phyloP scores from a whole-genome alignment of 2,329 filamentous ascomycete species.

The Plenodomus tracheiphilus region DNA sequence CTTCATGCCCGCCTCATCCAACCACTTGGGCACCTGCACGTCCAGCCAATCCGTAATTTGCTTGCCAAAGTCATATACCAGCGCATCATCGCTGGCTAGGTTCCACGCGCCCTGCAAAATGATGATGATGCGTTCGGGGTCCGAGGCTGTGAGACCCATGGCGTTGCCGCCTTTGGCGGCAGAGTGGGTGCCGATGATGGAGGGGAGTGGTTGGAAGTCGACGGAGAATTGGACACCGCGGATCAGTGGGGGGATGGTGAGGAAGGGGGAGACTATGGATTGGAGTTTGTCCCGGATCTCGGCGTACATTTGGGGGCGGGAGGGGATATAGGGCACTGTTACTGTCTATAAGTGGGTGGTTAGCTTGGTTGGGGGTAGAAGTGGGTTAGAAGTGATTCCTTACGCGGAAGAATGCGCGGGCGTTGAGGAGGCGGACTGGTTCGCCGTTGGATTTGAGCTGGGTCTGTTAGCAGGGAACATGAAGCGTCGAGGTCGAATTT shows the following conservation, averaged over 20 bases:
- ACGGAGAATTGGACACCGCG: constrained; percentile 22
- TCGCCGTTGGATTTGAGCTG: constrained; percentile 22
- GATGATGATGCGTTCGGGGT: constrained; percentile 25
- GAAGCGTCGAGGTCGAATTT: background rate
- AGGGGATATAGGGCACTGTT: constrained; percentile 27
- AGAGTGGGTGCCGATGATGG: constrained; percentile 19
- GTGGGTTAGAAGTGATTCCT: background rate
- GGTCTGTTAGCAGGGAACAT: background rate
- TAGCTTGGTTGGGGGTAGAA: background rate
- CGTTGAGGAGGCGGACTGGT: constrained; percentile 10
- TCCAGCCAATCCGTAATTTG: constrained; percentile 27
- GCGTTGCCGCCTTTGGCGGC: constrained; percentile 27
- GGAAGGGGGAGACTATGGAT: constrained; percentile 26
- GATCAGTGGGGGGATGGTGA: constrained; percentile 12
- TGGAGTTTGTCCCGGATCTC: constrained; percentile 39
- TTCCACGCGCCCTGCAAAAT: constrained; percentile 26
- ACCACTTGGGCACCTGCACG: constrained; percentile 22
- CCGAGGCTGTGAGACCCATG: constrained; percentile 24
- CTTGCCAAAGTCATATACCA: constrained; percentile 14
- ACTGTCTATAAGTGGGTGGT: constrained; percentile 19
- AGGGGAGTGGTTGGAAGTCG: constrained; percentile 30
- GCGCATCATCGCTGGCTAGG: constrained; percentile 16
- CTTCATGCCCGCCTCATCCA: constrained; percentile 25
- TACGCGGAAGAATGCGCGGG: constrained; percentile 28
- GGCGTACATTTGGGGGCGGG: constrained; percentile 38